Conservation (phyloP, 2,329 filamentous ascomycete genomes). For the Whalleya microplaca region DNA sequence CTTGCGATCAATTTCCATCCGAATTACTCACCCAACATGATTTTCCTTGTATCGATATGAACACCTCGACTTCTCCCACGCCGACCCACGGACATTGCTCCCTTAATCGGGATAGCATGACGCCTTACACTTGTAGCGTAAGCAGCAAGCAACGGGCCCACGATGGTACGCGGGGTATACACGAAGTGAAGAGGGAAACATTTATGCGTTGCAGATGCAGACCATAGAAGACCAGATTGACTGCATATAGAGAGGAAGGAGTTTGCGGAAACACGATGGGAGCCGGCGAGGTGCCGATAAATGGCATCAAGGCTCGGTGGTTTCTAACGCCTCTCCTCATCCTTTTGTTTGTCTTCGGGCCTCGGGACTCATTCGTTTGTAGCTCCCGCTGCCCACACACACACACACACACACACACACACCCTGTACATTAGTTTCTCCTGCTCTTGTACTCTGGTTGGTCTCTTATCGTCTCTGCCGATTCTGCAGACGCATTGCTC, state of each 20-base stretch:
- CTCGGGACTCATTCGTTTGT: conserved; percentile 33
- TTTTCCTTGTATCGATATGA: conserved; percentile 31
- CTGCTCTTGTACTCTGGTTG: conserved; percentile 15
- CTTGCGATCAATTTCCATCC: conserved; percentile 23
- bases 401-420: background rate
- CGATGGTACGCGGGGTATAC: conserved; percentile 14
- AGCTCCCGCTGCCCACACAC: conserved; percentile 11
- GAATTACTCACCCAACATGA: conserved; percentile 20
- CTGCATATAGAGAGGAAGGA: conserved; percentile 15
- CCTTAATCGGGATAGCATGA: conserved; percentile 1
- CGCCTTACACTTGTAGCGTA: background rate
- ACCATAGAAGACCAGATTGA: conserved; percentile 27
- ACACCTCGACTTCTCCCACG: conserved; percentile 7
- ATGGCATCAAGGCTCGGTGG: conserved; percentile 19
- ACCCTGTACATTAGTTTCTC: conserved; percentile 32
- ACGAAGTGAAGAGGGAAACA: conserved; percentile 5
- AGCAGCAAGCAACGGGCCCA: background rate
- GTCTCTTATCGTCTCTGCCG: background rate
- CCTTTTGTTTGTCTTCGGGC: conserved; percentile 23
- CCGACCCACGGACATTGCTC: conserved; percentile 9
- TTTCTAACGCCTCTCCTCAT: conserved; percentile 15
- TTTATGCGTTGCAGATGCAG: conserved; percentile 12
- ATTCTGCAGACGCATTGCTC: conserved; percentile 5
- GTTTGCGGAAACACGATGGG: conserved; percentile 13
- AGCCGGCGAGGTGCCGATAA: conserved; percentile 13